Base-by-base conservation (phyloP, 1,284 basidiomycete species). In the Puccinia novopanici region DNA sequence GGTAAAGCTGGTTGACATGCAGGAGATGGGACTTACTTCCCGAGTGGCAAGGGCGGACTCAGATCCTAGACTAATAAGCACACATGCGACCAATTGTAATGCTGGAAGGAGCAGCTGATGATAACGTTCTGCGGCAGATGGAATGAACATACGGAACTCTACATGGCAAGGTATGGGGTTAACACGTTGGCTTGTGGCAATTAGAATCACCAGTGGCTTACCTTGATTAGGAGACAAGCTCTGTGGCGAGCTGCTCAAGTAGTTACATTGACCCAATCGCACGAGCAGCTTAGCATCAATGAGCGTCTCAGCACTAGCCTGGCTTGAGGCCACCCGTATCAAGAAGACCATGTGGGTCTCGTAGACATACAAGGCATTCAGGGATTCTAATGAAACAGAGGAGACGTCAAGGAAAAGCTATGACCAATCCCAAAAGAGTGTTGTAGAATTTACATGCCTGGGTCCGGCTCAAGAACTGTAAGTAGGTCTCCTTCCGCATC, bases 311-410 rank as follows among this genome's bases (percentile, higher is more conserved):
- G 94, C 93, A 2, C 95, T 95, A 82, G 89, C 87, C 67, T 92
- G 88, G 0, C 90, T 92, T 84, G 94, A 91, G 0, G 93, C 91
- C 86, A 98, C 90, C 42, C 93, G 90, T 40, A 92, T 90, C 79
- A 98, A 90, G 82, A 97, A 88, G 0, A 93, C 92, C 89, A 97
- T 91, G 86, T 95, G 95, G 19, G 95, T 90, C 86, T 98, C 96
- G 84, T 96, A 98, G 19, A 98, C 93, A 86, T 97, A 98, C 67
- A 96, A 88, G 0, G 93, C 89, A 84, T 98, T 96, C 27, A 99
- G 87, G 82, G 94, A 92, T 84, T 81, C 79, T 81, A 55, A 27
- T 67, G 67, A 45, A 55, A 48, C 13, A 45, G 8, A 67, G 5
- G 45, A 57, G 0, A 59, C 34, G n/a, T 40, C 8, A 22, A 68